Percentiles rank a stretch among this genome's conserved stretches.
Conservation (phyloP, 768 basidiomycete species). For the Trametes villosa region DNA sequence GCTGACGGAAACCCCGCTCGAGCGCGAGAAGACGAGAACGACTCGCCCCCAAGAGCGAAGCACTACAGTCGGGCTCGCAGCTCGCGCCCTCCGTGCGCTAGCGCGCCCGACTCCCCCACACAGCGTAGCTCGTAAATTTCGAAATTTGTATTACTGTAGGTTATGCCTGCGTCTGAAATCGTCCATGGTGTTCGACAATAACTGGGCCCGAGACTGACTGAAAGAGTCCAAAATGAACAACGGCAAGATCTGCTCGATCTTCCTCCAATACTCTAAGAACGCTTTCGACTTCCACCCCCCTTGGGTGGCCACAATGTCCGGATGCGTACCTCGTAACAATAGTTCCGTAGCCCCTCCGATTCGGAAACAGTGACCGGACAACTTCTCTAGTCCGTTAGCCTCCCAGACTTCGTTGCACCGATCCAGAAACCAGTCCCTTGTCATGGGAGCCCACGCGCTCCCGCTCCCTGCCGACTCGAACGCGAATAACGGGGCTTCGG, state of each 20-base stretch:
- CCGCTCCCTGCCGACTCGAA: not conserved
- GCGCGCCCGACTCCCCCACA: slow-evolving; percentile 3
- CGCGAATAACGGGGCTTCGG: not conserved
- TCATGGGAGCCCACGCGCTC: slow-evolving; percentile 8
- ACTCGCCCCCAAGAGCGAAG: slow-evolving; percentile 4
- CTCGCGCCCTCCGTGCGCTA: not conserved
- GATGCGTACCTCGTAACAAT: slow-evolving; percentile 23
- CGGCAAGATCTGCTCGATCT: slow-evolving; percentile 21
- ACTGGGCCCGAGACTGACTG: not conserved
- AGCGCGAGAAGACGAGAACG: slow-evolving; percentile 7
- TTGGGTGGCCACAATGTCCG: slow-evolving; percentile 24
- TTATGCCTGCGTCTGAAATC: not conserved
- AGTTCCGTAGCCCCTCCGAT: slow-evolving; percentile 32
- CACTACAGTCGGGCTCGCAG: not conserved
- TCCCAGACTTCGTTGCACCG: slow-evolving; percentile 23
- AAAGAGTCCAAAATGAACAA: slow-evolving; percentile 15
- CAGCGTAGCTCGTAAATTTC: not conserved
- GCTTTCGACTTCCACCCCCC: slow-evolving; percentile 31
- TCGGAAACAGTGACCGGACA: slow-evolving; percentile 28
- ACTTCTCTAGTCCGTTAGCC: not conserved
- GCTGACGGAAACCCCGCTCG: not conserved
- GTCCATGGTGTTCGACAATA: slow-evolving; percentile 8
- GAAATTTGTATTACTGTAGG: not conserved
- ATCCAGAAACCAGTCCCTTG: slow-evolving; percentile 12
- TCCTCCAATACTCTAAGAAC: slow-evolving; percentile 32